Percentiles rank a stretch among this genome's conserved stretches.
These are phyloP conservation scores for Besnoitia besnoiti DNA, from an alignment of 169 alveolate species.

Conservation along the genomic window DNA sequence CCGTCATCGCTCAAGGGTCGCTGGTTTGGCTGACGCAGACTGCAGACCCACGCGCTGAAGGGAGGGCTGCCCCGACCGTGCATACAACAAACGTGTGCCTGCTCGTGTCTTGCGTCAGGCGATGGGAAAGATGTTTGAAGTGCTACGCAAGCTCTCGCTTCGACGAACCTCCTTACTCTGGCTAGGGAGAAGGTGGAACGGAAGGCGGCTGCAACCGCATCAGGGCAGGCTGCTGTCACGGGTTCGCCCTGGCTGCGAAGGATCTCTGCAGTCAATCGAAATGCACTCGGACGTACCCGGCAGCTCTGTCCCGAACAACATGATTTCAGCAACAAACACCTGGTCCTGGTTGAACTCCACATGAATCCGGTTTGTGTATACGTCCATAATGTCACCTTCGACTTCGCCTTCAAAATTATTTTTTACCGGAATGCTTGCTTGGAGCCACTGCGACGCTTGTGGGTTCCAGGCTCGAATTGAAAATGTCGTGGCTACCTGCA, in stretches of 20 bases:
- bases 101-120: too few relatives aligned
- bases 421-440: conserved; percentile 2
- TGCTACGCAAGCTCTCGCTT: too few relatives aligned
- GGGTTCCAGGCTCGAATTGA: background rate
- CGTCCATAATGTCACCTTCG: conserved; percentile 30
- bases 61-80: too few relatives aligned
- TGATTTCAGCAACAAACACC: conserved; percentile 47
- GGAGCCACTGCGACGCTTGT: background rate
- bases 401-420: background rate
- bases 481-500: background rate
- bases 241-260: background rate
- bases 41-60: too few relatives aligned
- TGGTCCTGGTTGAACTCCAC: conserved; percentile 37
- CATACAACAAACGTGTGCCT: too few relatives aligned
- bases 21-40: too few relatives aligned
- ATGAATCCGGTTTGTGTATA: conserved; percentile 37
- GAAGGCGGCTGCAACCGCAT: too few relatives aligned
- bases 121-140: too few relatives aligned
- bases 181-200: too few relatives aligned
- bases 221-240: background rate
- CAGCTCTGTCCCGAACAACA: conserved; percentile 43
- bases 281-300: conserved; percentile 20
- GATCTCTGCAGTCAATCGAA: background rate
- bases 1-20: too few relatives aligned
- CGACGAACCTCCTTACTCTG: too few relatives aligned